Evolutionary conservation across 441 rosid species (phyloP).

Genomic region (Populus hybrid): DNA sequence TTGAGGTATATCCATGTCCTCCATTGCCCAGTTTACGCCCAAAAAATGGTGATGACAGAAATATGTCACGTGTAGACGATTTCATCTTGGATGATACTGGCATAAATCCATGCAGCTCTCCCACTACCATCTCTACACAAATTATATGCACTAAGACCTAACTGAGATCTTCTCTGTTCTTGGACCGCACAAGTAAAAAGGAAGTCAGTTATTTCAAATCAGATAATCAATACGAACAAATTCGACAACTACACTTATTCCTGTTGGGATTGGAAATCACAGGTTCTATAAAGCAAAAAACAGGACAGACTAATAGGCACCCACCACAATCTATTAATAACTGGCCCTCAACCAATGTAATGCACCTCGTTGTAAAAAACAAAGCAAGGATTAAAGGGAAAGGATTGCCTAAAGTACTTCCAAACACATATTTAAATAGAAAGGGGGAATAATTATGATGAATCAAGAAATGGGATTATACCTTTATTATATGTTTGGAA

Average conservation of each 20-base stretch:
- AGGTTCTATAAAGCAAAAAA: too few species aligned
- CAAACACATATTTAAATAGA: neutral
- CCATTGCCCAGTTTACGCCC: slow-evolving; percentile 24
- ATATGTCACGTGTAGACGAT: slow-evolving; percentile 20
- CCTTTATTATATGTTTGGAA: slow-evolving; percentile 1
- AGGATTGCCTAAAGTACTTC: neutral
- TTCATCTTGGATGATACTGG: slow-evolving; percentile 24
- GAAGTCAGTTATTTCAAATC: neutral
- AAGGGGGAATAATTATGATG: neutral
- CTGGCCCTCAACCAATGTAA: neutral
- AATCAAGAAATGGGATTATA: slow-evolving; percentile 2
- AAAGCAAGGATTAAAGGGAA: neutral
- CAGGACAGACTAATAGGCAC: too few species aligned
- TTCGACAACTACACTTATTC: neutral
- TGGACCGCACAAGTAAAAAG: slow-evolving; percentile 10
- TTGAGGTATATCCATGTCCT: slow-evolving; percentile 12
- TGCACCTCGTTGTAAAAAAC: neutral
- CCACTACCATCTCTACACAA: slow-evolving; percentile 14
- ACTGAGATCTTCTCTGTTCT: slow-evolving; percentile 16
- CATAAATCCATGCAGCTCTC: slow-evolving; percentile 30
- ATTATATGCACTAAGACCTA: neutral
- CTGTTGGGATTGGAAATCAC: neutral
- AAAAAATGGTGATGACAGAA: slow-evolving; percentile 31
- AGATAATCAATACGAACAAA: neutral
- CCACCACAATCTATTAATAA: too few species aligned